Conservation (phyloP, 257 asterid genomes). For the Solanum pennellii region DNA sequence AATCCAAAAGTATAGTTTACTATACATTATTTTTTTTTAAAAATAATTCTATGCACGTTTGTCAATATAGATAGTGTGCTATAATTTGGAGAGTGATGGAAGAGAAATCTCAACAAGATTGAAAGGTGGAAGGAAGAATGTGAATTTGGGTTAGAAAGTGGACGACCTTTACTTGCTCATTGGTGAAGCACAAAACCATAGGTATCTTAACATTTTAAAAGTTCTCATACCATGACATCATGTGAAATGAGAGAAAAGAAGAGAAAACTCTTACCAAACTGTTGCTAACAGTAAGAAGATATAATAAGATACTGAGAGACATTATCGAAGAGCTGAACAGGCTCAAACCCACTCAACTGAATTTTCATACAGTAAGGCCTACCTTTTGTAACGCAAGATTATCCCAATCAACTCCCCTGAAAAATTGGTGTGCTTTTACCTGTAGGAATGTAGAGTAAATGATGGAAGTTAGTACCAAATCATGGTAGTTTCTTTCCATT, state of each 20-base stretch:
- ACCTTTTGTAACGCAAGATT: conserved; percentile 82
- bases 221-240: background rate
- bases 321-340: background rate
- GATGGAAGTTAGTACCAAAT: background rate
- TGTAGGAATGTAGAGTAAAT: conserved; percentile 20
- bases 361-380: conserved; percentile 1
- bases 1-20: background rate
- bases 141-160: background rate
- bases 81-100: background rate
- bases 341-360: background rate
- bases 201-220: background rate
- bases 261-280: background rate
- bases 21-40: background rate
- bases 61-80: background rate
- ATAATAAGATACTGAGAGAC: background rate
- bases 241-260: background rate
- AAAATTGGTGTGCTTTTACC: conserved; percentile 85
- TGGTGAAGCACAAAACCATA: background rate
- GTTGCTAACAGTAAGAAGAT: background rate
- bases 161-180: background rate
- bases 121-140: background rate
- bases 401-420: conserved; percentile 93
- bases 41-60: background rate
- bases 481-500: background rate
- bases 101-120: background rate